A percentile compares a stretch with the other conserved stretches of the same genome.
phyloP scores from a whole-genome alignment of 2,329 filamentous ascomycete species.

The Cephalotrichum gorgonifer region DNA sequence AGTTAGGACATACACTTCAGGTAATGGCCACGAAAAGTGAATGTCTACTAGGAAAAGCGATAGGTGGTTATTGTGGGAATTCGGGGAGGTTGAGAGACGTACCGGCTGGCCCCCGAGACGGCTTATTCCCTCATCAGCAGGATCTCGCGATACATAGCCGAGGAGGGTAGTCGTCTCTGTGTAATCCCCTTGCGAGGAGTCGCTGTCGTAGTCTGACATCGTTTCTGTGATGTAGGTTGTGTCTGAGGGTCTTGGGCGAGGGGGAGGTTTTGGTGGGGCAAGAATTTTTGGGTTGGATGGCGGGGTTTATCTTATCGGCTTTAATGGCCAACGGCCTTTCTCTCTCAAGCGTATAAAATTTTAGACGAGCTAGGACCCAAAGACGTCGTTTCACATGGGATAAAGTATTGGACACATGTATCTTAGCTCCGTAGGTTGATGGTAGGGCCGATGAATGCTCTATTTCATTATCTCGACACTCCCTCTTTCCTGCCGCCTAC shows the following conservation, averaged over 20 bases:
- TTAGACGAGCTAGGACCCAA: background rate
- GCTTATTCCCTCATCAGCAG: slow-evolving; percentile 73
- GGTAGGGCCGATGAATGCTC: background rate
- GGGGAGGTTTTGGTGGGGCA: slow-evolving; percentile 23
- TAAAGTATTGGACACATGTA: background rate
- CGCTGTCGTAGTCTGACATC: slow-evolving; percentile 79
- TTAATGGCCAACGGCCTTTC: too few relatives aligned
- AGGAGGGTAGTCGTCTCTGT: slow-evolving; percentile 81
- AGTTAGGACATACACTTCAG: too few relatives aligned
- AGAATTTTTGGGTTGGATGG: slow-evolving; percentile 25
- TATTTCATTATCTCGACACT: too few relatives aligned
- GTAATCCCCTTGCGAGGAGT: slow-evolving; percentile 62
- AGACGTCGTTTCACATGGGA: background rate
- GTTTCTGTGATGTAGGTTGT: slow-evolving; percentile 8
- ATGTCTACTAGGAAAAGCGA: background rate
- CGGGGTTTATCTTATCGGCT: slow-evolving; percentile 19
- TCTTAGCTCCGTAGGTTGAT: too few relatives aligned
- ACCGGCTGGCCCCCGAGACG: slow-evolving; percentile 82
- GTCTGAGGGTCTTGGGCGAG: slow-evolving; percentile 10
- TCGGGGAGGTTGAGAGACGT: slow-evolving; percentile 26
- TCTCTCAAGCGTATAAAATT: background rate
- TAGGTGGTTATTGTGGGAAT: background rate
- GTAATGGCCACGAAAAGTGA: too few relatives aligned
- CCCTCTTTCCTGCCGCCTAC: too few relatives aligned
- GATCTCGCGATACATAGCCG: slow-evolving; percentile 75